These are phyloP conservation scores for Aspergillus flavus DNA, from an alignment of 2,329 filamentous ascomycete genomes.

Conservation along the genomic window DNA sequence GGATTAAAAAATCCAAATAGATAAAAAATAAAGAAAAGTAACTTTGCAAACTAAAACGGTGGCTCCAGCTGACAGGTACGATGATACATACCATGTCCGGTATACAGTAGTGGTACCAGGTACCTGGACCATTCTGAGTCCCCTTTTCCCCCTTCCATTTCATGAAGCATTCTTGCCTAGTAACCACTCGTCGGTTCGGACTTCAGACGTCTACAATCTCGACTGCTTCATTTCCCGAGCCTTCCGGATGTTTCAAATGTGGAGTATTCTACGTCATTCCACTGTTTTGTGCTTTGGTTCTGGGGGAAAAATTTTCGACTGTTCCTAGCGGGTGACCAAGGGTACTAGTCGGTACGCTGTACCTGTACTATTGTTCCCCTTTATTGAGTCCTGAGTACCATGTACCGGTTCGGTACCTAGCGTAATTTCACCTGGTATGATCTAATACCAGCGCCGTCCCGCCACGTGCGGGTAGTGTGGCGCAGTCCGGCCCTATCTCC, in stretches of 20 bases:
- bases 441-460: neutral
- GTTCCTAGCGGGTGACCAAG: neutral
- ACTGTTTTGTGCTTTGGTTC: neutral
- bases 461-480: conserved; percentile 8
- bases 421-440: neutral
- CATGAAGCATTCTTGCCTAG: neutral
- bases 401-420: neutral
- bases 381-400: neutral
- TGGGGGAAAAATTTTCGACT: neutral
- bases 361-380: neutral
- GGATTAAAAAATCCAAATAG: neutral
- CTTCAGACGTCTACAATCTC: neutral
- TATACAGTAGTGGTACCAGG: neutral
- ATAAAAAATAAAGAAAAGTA: neutral
- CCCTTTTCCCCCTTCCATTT: neutral
- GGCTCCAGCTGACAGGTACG: neutral
- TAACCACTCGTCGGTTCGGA: neutral
- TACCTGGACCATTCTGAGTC: neutral
- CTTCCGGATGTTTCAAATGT: conserved; percentile 3
- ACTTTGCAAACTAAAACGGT: neutral
- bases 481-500: conserved; percentile 6
- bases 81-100: neutral
- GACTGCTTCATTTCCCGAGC: neutral
- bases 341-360: neutral
- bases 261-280: conserved; percentile 9